These are phyloP conservation scores for Colletotrichum aenigma DNA, from an alignment of 2,329 filamentous ascomycete species.

Conservation along the genomic window DNA sequence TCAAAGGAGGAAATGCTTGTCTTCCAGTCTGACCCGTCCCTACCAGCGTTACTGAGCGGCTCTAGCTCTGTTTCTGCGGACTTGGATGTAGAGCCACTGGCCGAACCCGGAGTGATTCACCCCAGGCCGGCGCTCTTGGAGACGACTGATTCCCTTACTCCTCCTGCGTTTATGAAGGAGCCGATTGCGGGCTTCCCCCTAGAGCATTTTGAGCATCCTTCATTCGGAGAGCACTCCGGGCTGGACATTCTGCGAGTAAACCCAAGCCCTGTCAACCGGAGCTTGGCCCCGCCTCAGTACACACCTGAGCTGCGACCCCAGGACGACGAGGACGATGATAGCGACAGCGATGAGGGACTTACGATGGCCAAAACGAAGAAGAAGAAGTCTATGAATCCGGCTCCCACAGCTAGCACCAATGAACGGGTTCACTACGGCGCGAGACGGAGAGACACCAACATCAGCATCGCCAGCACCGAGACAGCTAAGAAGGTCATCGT, in stretches of 20 bases:
- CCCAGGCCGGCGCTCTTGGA: conserved; percentile 49
- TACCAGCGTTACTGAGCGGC: conserved; percentile 67
- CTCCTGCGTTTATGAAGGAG: conserved; percentile 55
- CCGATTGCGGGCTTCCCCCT: conserved; percentile 50
- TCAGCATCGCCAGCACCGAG: conserved; percentile 65
- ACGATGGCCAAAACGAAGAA: conserved; percentile 59
- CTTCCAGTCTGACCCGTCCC: conserved; percentile 67
- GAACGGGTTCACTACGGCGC: conserved; percentile 39
- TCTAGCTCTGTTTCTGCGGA: conserved; percentile 69
- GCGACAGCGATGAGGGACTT: conserved; percentile 59
- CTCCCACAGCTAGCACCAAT: not conserved
- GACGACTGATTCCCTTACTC: conserved; percentile 59
- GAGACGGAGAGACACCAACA: conserved; percentile 62
- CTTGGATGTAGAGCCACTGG: conserved; percentile 63
- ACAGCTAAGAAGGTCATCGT: conserved; percentile 59
- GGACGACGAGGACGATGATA: conserved; percentile 49
- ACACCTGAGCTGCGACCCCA: conserved; percentile 15
- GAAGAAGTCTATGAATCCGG: conserved; percentile 29
- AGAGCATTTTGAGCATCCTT: conserved; percentile 32
- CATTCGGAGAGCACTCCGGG: conserved; percentile 27
- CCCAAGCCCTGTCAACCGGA: not conserved
- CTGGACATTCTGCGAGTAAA: conserved; percentile 19
- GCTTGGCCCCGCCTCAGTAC: not conserved
- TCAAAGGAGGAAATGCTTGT: conserved; percentile 51
- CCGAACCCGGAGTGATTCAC: conserved; percentile 50